These are phyloP conservation scores for Fusarium anguioides DNA, from an alignment of 2,329 filamentous ascomycete species.

Conservation along the genomic window DNA sequence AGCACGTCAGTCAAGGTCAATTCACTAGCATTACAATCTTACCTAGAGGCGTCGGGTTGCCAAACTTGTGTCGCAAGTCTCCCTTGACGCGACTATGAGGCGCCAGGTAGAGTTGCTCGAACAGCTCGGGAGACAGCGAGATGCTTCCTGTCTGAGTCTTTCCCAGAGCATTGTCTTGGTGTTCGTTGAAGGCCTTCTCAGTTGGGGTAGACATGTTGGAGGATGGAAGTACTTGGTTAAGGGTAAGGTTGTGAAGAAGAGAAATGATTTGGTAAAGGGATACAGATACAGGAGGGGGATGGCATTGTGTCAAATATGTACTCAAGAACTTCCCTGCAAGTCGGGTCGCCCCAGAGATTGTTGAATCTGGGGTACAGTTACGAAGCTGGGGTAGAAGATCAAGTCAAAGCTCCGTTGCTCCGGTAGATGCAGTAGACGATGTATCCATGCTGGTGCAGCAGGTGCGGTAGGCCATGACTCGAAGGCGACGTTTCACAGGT, in stretches of 20 bases:
- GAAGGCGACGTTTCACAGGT: background rate
- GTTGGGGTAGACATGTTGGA: slow-evolving; percentile 2
- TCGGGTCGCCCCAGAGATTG: background rate
- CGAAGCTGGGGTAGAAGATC: background rate
- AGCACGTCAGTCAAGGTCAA: background rate
- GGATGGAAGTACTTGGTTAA: background rate
- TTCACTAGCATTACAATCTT: rapidly evolving
- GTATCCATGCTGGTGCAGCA: background rate
- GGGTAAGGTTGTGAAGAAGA: background rate
- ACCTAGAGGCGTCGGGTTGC: background rate
- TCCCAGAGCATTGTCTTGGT: background rate
- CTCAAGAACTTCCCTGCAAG: background rate
- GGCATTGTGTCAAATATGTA: background rate
- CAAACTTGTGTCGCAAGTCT: background rate
- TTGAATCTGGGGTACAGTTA: background rate
- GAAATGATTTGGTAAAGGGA: background rate
- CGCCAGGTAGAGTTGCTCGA: background rate
- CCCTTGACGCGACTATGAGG: background rate
- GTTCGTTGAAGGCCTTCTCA: background rate
- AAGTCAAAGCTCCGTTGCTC: background rate
- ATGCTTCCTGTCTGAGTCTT: background rate
- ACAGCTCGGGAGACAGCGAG: background rate
- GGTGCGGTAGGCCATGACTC: background rate
- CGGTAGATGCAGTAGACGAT: background rate
- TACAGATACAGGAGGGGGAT: background rate